A percentile compares a stretch with the other conserved stretches of the same genome.
phyloP scores from a whole-genome alignment of 179 eudicot species.

The Silene vulgaris region DNA sequence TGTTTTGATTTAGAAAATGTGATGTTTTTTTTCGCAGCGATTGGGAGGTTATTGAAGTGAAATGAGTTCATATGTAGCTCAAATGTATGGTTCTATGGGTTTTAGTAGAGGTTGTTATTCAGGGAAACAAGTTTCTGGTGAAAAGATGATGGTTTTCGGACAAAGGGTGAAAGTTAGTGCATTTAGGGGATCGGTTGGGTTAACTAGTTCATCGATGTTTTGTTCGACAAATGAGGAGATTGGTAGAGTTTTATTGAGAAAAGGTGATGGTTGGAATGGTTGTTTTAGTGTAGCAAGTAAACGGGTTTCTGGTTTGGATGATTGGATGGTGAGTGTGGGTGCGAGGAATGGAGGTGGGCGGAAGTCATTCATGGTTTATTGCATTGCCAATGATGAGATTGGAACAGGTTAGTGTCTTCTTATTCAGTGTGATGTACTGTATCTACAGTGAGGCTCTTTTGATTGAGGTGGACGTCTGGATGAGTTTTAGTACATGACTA shows the following conservation, averaged over 20 bases:
- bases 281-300: constrained; percentile 14
- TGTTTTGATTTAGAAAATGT: no score
- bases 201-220: constrained; percentile 1
- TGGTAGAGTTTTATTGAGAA: neutral
- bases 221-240: neutral
- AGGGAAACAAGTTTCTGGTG: constrained; percentile 20
- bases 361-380: constrained; percentile 18
- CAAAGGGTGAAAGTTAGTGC: constrained; percentile 10
- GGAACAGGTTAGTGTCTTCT: constrained; percentile 21
- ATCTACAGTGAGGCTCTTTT: no score
- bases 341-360: constrained; percentile 5
- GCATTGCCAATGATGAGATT: constrained; percentile 21
- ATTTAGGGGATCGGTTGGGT: constrained; percentile 14
- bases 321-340: constrained; percentile 13
- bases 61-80: constrained; percentile 27
- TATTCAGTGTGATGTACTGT: neutral
- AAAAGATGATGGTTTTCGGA: constrained; percentile 18
- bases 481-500: neutral
- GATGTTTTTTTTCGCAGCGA: neutral
- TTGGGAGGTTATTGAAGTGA: constrained; percentile 14
- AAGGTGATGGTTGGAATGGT: constrained; percentile 4
- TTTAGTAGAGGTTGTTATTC: constrained; percentile 19
- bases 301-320: constrained; percentile 16
- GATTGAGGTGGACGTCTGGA: no score
- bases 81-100: constrained; percentile 17